A percentile compares a stretch with the other conserved stretches of the same genome.
Evolutionary conservation across 164 flowering plant species (phyloP).

Genomic region (Amborella trichopoda): DNA sequence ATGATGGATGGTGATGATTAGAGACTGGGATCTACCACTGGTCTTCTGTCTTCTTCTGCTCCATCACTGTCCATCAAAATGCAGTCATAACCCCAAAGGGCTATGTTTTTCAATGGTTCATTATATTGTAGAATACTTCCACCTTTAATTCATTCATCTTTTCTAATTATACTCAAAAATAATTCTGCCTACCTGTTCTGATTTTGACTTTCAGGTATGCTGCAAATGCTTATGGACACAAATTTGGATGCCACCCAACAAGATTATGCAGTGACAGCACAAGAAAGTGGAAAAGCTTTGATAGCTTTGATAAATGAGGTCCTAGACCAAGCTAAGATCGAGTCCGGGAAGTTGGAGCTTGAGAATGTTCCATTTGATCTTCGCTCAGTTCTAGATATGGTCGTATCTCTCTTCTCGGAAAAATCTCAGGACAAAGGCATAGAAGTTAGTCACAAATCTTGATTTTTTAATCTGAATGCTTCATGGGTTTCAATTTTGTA

Average conservation of each 20-base stretch:
- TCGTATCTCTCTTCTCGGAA: conserved; percentile 55
- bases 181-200: too few relatives aligned
- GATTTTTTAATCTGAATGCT: background rate
- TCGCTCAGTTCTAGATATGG: conserved; percentile 59
- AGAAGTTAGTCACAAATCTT: conserved; percentile 36
- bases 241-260: conserved; percentile 55
- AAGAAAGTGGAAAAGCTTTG: conserved; percentile 65
- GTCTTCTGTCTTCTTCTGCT: too few relatives aligned
- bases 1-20: too few relatives aligned
- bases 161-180: too few relatives aligned
- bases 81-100: too few relatives aligned
- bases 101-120: too few relatives aligned
- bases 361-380: conserved; percentile 77
- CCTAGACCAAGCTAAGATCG: conserved; percentile 96
- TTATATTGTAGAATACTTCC: too few relatives aligned
- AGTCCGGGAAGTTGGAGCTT: conserved; percentile 88
- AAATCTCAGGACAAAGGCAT: conserved; percentile 63
- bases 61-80: too few relatives aligned
- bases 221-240: conserved; percentile 92
- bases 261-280: conserved; percentile 89
- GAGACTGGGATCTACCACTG: too few relatives aligned
- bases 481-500: background rate
- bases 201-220: conserved; percentile 88
- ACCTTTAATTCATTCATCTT: too few relatives aligned
- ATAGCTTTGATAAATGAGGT: conserved; percentile 84